These are phyloP conservation scores for Coemansia sp. DNA, from an alignment of 192 early-diverging fungal genomes.

Conservation along the genomic window DNA sequence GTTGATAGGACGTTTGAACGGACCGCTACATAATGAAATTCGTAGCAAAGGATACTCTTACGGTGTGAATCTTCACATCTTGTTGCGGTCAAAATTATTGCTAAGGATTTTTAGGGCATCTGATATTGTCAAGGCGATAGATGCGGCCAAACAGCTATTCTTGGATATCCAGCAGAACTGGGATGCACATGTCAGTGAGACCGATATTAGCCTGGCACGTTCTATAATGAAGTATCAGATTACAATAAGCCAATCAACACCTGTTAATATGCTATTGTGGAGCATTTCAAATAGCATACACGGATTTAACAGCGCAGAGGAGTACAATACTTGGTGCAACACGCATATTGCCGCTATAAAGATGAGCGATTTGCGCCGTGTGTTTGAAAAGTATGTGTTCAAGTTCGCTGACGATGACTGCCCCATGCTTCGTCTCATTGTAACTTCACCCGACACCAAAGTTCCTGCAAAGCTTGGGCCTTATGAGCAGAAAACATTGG, in stretches of 20 bases:
- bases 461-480: conserved; percentile 30
- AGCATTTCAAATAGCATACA: conserved; percentile 15
- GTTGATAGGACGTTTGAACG: conserved; percentile 70
- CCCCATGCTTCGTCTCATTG: conserved; percentile 25
- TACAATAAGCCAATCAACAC: conserved; percentile 18
- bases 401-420: conserved; percentile 25
- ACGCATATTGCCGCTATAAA: conserved; percentile 29
- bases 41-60: conserved; percentile 79
- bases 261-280: conserved; percentile 13
- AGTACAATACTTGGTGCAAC: conserved; percentile 27
- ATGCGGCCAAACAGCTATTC: conserved; percentile 24
- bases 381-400: conserved; percentile 31
- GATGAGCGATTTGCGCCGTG: conserved; percentile 34
- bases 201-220: conserved; percentile 46
- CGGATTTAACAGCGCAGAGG: conserved; percentile 27
- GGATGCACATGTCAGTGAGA: conserved; percentile 37
- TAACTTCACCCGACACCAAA: conserved; percentile 33
- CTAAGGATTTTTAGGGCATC: conserved; percentile 28
- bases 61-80: conserved; percentile 59
- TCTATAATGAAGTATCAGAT: conserved; percentile 24
- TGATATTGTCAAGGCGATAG: conserved; percentile 32
- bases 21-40: conserved; percentile 73
- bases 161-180: conserved; percentile 22
- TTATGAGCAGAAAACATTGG: conserved; percentile 24
- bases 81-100: conserved; percentile 62